Percentiles rank a stretch among this genome's conserved stretches.
Evolutionary conservation across 179 eudicot species (phyloP).

Genomic region (Dionaea muscipula): DNA sequence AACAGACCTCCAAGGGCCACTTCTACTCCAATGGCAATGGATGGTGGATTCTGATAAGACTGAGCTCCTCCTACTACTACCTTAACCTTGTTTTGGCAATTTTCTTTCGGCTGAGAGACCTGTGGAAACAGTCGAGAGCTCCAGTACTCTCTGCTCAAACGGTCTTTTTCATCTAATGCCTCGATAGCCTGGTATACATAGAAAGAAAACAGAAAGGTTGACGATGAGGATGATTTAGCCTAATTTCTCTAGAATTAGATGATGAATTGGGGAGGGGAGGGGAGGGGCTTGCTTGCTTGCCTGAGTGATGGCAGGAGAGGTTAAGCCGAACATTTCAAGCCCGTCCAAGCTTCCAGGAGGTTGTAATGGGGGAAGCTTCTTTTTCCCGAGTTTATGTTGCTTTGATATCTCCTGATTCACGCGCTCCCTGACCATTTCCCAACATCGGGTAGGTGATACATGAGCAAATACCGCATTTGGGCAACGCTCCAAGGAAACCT

Average conservation of each 20-base stretch:
- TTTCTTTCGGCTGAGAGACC: constrained; percentile 26
- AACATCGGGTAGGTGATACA: constrained; percentile 56
- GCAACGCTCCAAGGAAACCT: constrained; percentile 72
- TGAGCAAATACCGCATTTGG: constrained; percentile 69
- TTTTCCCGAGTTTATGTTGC: constrained; percentile 74
- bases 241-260: too few species aligned
- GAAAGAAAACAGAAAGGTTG: background rate
- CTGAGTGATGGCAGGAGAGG: constrained; percentile 74
- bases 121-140: constrained; percentile 54
- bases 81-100: constrained; percentile 13
- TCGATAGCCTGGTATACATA: constrained; percentile 50
- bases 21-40: constrained; percentile 22
- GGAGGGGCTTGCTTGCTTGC: too few species aligned
- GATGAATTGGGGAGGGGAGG: too few species aligned
- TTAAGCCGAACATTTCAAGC: constrained; percentile 89
- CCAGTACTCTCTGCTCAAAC: constrained; percentile 63
- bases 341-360: constrained; percentile 96
- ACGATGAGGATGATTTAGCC: background rate
- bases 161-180: constrained; percentile 52
- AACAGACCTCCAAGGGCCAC: constrained; percentile 39
- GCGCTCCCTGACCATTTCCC: constrained; percentile 90
- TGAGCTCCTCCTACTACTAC: constrained; percentile 8
- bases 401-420: constrained; percentile 71
- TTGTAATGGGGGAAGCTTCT: constrained; percentile 73
- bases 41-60: constrained; percentile 6